Base-by-base conservation (phyloP, 192 early-diverging fungal genomes). In the Backusella sp. region DNA sequence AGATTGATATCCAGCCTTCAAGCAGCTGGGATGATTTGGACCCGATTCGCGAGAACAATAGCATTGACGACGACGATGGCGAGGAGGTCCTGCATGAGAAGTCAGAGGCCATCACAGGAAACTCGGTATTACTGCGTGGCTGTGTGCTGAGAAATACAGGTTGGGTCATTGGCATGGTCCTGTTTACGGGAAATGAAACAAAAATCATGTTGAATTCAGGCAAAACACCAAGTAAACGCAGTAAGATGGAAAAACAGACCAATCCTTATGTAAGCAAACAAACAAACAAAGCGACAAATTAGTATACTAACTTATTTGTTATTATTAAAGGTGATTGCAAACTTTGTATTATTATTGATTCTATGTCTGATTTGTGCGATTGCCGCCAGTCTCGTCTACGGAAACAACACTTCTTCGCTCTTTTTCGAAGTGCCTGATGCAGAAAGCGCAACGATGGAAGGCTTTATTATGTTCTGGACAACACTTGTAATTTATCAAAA, bases 401-500 rank as follows among this genome's bases (percentile, higher is more conserved):
- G 77, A 67, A 76, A 91, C 35, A 71, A 84, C 77, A 80, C 86
- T 84, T 67, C 44, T 32, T 84, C 91, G 71, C 84, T 74, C 46
- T 75, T 70, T 35, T 89, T 89, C 72, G 88, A 89, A 75, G 78
- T 66, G 17, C 82, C 85, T 28, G 82, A 88, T 75, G 81, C 77
- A 12, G 83, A 84, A 32, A 86, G 86, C 56, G 79, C 88, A 52
- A 82, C 87, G 32, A 81, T 89, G 79, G 87, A 85, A 26, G 91
- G 85, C 2, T 93, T 94, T 36, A 76, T 92, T 74, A 91, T 89
- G 1, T 94, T 93, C 69, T 94, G 93, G 88, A 87, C 89, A 12
- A 88, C 91, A 53, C 79, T 99, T 59, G 94, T 97, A 77, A 84
- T 95, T 37, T 96, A 94, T 83, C 97, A 99, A 85, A 98, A 96